Evolutionary conservation across 1,284 basidiomycete genomes (phyloP), one percentile per base, ranked within the genome.

Genomic region (Papiliotrema fonsecae): DNA sequence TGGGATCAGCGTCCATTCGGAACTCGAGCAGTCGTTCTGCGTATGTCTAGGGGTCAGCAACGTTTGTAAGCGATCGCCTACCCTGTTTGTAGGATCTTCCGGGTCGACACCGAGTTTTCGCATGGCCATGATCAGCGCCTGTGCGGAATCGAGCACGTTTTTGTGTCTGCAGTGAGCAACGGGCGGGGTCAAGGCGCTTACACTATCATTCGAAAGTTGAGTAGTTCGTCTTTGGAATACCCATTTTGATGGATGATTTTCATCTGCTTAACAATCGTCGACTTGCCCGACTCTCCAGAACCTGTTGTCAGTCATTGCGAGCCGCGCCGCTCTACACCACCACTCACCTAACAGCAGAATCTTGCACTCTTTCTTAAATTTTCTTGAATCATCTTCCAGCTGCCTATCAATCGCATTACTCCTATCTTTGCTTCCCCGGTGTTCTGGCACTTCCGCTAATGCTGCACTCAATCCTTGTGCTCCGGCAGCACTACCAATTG

Each of bases 231-330:
- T 21, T 75, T 73, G 0, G 83, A 83, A 75, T 92, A 97, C 7
- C 94, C 94, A 61, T 88, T 86, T 73, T 97, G 90, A 73, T 97
- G 90, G 53, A 97, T 94, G 57, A 97, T 97, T 79, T 96, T 97
- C 93, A 97, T 97, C 75, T 97, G 94, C 75, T 97, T 97, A 41
- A 97, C 91, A 58, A 97, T 91, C 0, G 93, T 97, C 5, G 84
- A 87, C 77, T 97, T 97, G 28, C 93, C 94, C 0, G 88, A 93
- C 77, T 86, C 85, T 62, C 84, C 84, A n/a, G 84, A 84, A 51
- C 83, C 83, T 83, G 61, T 39, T 24, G 32, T 58, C 51, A 56
- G 47, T 28, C 24, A 9, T n/a, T 28, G 37, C 11, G 18, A 31
- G 24, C 4, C 27, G 25, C 34, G 19, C 35, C 14, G 19, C 42